Percentiles rank a stretch among this genome's conserved stretches.
phyloP scores from a whole-genome alignment of 768 basidiomycete genomes.

The Xerocomellus chrysenteron region DNA sequence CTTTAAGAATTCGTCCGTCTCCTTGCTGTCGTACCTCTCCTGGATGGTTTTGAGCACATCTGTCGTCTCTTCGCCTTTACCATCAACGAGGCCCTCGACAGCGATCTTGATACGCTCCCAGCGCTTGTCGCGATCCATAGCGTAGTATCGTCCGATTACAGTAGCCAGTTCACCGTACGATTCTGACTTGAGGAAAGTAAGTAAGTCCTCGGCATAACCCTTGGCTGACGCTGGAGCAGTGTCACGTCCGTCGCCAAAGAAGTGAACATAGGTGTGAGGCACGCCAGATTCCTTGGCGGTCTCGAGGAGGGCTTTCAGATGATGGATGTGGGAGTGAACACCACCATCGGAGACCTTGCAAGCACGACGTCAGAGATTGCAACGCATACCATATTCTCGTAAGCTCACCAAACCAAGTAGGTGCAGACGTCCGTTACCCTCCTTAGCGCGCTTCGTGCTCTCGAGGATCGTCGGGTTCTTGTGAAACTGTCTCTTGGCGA shows the following conservation, averaged over 20 bases:
- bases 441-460: constrained; percentile 75
- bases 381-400: neutral
- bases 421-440: constrained; percentile 81
- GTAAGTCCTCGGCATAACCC: constrained; percentile 73
- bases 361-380: constrained; percentile 1
- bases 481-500: constrained; percentile 87
- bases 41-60: constrained; percentile 66
- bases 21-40: constrained; percentile 76
- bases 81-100: constrained; percentile 78
- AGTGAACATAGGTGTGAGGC: constrained; percentile 87
- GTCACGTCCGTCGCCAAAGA: constrained; percentile 93
- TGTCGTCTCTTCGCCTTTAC: constrained; percentile 55
- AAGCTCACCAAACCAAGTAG: constrained; percentile 76
- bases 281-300: constrained; percentile 85
- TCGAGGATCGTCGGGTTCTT: constrained; percentile 71
- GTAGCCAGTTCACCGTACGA: constrained; percentile 81
- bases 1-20: constrained; percentile 95
- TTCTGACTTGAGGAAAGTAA: constrained; percentile 75
- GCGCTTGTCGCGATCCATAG: constrained; percentile 95
- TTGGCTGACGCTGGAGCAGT: constrained; percentile 85
- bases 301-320: constrained; percentile 88
- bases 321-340: constrained; percentile 93
- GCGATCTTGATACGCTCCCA: constrained; percentile 95
- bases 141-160: constrained; percentile 89
- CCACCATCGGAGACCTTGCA: constrained; percentile 87